phyloP scores from a whole-genome alignment of 2,329 filamentous ascomycete species.

The Colletotrichum tofieldiae region DNA sequence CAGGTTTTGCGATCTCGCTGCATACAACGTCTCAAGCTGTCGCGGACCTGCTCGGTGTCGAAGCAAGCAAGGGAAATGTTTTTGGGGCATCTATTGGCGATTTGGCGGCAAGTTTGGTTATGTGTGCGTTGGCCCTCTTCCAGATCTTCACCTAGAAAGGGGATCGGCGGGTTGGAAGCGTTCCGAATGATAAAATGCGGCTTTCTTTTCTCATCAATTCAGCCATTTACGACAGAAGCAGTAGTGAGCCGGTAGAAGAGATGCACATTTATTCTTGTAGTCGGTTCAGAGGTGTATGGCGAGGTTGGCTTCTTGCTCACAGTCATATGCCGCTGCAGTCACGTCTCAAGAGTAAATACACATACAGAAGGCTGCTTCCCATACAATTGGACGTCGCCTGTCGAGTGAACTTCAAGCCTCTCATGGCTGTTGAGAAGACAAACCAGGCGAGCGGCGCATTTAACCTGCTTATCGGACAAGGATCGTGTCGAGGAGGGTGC shows the following conservation, averaged over 20 bases:
- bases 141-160: not conserved
- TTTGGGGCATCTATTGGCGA: not conserved
- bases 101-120: conserved; percentile 7
- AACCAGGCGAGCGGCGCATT: not conserved
- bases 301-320: no score
- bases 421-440: not conserved
- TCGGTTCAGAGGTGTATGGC: no score
- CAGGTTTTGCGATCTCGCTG: not conserved
- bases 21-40: conserved; percentile 16
- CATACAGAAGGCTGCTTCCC: no score
- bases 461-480: not conserved
- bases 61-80: conserved; percentile 11
- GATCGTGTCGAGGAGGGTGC: not conserved
- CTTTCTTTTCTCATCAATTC: not conserved
- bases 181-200: not conserved
- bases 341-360: no score
- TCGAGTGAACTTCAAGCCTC: not conserved
- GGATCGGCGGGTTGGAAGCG: not conserved
- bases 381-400: not conserved
- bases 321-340: no score
- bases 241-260: no score
- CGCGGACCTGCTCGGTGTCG: not conserved
- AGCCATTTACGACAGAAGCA: no score
- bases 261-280: no score
- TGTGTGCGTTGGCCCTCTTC: not conserved